Base-by-base conservation (phyloP, 176 grass and related monocot genomes). In the Secale cereale region DNA sequence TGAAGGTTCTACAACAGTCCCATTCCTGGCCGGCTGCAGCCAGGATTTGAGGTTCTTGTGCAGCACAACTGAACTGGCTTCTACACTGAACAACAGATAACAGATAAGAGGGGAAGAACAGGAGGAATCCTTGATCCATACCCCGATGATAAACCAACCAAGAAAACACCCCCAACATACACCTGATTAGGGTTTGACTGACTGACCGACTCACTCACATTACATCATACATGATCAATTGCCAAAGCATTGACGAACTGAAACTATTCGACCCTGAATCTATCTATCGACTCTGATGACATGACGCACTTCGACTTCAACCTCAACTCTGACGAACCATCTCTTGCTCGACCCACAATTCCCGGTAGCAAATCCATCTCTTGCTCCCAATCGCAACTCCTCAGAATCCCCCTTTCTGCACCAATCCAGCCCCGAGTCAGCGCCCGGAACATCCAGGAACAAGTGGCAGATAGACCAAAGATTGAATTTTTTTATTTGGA, bases 321-420 rank as follows among this genome's bases (percentile, higher is more conserved):
- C 71, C 28, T 16, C 65, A 60, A 82, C 29, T 50, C 52, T 17
- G 52, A 86, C 4, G 60, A 86, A 20, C 33, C 84, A 74, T 59
- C 86, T 46, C 84, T 87, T 86, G 75, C 80, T 87, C 22, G 67
- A 83, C 72, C 74, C 46, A 67, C 74, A 74, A 74, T 50, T 90
- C 75, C 67, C 65, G 5, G 19, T 20, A 57, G 3, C 35, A 87
- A 83, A 80, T 41, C 48, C 19, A 76, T 76, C 85, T 40, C 80
- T 2, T 73, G 65, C 46, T 54, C 3, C 8, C 7, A 10, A 33
- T 17, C 29, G 46, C 46, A 26, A 25, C 48, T 87, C 26, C 41
- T 74, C 69, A 91, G 76, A 91, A 87, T 16, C 89, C 75, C 36
- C 80, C 69, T 68, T 87, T 91, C 89, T 91, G 85, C 81, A 63